These are phyloP conservation scores for Yarrowia deformans DNA, from an alignment of 805 yeast species.

Conservation along the genomic window DNA sequence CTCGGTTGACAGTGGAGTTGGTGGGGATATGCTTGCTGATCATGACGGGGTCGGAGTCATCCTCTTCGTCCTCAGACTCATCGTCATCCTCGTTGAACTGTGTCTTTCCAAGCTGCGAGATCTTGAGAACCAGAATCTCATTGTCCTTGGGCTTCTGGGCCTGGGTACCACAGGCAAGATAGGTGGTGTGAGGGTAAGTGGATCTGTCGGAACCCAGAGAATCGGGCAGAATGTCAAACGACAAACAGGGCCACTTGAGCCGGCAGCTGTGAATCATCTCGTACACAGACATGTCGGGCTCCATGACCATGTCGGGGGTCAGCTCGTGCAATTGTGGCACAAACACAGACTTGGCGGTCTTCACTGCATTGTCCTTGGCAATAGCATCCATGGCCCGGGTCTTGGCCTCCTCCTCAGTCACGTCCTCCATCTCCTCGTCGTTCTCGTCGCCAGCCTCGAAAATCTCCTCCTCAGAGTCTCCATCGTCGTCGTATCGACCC, in stretches of 20 bases:
- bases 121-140: slow-evolving; percentile 82
- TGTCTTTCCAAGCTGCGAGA: slow-evolving; percentile 83
- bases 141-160: slow-evolving; percentile 87
- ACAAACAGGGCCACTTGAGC: slow-evolving; percentile 96
- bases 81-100: slow-evolving; percentile 82
- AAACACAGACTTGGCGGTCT: slow-evolving; percentile 59
- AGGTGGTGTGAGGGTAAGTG: slow-evolving; percentile 84
- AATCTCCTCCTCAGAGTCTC: slow-evolving; percentile 74
- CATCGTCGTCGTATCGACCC: slow-evolving; percentile 77
- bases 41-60: slow-evolving; percentile 77
- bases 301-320: slow-evolving; percentile 94
- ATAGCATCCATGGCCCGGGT: slow-evolving; percentile 43
- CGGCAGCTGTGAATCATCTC: slow-evolving; percentile 95
- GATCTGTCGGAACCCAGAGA: slow-evolving; percentile 86
- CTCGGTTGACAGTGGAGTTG: slow-evolving; percentile 84
- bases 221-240: slow-evolving; percentile 89
- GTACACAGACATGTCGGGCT: slow-evolving; percentile 95
- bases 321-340: slow-evolving; percentile 89
- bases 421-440: slow-evolving; percentile 74
- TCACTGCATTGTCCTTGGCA: slow-evolving; percentile 47
- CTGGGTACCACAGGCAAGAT: slow-evolving; percentile 91
- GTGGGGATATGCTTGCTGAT: slow-evolving; percentile 83
- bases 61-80: slow-evolving; percentile 74
- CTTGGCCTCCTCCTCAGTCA: slow-evolving; percentile 53
- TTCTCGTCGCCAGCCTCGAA: slow-evolving; percentile 86